Percentiles rank a stretch among this genome's conserved stretches.
phyloP scores from a whole-genome alignment of 805 yeast species.

The Kodamaea nitidulidarum region DNA sequence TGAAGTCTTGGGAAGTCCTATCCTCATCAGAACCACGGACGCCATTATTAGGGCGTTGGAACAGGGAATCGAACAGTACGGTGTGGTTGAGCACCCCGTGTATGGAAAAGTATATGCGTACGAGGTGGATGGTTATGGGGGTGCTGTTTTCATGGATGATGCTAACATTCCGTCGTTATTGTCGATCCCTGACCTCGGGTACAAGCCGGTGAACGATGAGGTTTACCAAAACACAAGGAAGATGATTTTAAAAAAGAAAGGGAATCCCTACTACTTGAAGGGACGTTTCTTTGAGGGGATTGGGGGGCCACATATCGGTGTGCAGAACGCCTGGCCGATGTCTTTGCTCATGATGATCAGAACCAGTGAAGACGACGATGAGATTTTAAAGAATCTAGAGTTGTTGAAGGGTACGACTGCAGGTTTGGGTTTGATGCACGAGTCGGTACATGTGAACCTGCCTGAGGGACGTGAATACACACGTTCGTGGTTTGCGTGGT shows the following conservation, averaged over 20 bases:
- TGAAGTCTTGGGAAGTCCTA: neutral
- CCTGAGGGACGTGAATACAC: slow-evolving; percentile 50
- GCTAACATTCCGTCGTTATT: slow-evolving; percentile 83
- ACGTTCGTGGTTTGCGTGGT: slow-evolving; percentile 93
- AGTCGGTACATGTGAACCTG: slow-evolving; percentile 64
- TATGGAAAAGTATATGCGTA: slow-evolving; percentile 81
- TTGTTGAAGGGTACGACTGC: slow-evolving; percentile 59
- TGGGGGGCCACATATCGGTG: slow-evolving; percentile 90
- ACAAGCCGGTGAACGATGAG: slow-evolving; percentile 44
- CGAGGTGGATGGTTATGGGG: slow-evolving; percentile 86
- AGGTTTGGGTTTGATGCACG: slow-evolving; percentile 80
- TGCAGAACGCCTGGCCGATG: slow-evolving; percentile 88
- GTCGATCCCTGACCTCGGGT: slow-evolving; percentile 78
- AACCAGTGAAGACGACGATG: slow-evolving; percentile 68
- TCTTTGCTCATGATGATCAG: slow-evolving; percentile 70
- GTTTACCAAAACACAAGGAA: slow-evolving; percentile 74
- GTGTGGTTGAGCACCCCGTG: slow-evolving; percentile 59
- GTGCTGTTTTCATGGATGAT: slow-evolving; percentile 76
- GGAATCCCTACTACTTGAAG: slow-evolving; percentile 72
- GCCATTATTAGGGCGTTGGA: slow-evolving; percentile 41
- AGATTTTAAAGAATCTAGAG: slow-evolving; percentile 49
- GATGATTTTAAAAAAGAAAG: slow-evolving; percentile 63
- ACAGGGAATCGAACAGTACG: slow-evolving; percentile 58
- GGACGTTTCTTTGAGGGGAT: slow-evolving; percentile 69
- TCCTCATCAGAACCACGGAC: slow-evolving; percentile 8